Evolutionary conservation across 306 rosid species (phyloP), one percentile per base, ranked within the genome.

Genomic region (Luffa aegyptiaca): DNA sequence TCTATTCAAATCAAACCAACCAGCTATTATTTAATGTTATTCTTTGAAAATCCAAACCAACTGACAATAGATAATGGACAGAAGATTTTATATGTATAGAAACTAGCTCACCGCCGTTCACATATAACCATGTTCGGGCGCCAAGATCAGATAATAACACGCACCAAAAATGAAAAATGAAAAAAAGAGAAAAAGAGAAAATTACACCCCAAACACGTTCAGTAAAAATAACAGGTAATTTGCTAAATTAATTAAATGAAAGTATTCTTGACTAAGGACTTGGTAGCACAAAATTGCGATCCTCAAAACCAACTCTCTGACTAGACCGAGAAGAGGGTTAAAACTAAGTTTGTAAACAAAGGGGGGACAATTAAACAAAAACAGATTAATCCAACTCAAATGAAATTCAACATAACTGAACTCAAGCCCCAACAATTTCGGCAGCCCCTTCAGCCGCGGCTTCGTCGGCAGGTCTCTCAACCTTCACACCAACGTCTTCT

Each of bases 391-490:
- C 63, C 49, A 75, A 55, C 48, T 75, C 51, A 64, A 73, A 61
- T 84, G 21, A 82, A 76, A 39, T 57, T 36, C 1, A 37, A 76
- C 52, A 76, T 53, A 59, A 53, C 45, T 31, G 51, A 80, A 42
- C 39, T 89, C 80, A 95, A 76, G 97, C 96, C 63, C 98, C 97
- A 71, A 94, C 85, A 17, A 91, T 69, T 84, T 94, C 97, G 0
- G 92, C 51, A 51, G 91, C 80, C 63, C 12, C 91, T 83, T 91
- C 93, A 0, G 84, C 83, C 35, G 84, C 51, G 12, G 87, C 56
- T 45, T 92, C 98, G 0, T 95, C 97, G 0, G 90, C 93, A 16
- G 98, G 92, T 81, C 98, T 88, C 26, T 95, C 98, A 42, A 95
- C 91, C 91, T 91, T 95, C 3, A 83, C 81, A 9, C 98, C 97